Evolutionary conservation across 257 asterid species (phyloP), one percentile per base, ranked within the genome.

Genomic region (Lantana camara): DNA sequence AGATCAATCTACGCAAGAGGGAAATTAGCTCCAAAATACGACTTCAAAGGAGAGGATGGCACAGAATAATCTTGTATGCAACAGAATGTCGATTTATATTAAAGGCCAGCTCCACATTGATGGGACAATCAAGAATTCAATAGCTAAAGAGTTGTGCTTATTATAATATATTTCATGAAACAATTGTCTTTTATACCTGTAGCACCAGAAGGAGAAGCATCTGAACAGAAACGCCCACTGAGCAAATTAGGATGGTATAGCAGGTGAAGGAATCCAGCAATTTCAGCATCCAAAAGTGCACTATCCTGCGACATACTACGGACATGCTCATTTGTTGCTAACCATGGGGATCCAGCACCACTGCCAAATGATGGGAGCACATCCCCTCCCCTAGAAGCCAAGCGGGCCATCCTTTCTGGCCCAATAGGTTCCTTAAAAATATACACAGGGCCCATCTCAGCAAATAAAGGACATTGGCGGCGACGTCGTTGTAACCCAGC

Each of bases 401-500:
- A 82, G 46, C 88, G 85, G 49, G 86, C 77, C 92, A 91, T 89
- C 77, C 80, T 84, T 70, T 91, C 95, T 61, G 95, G 90, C 62
- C 98, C 98, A 82, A 89, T 86, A 12, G 95, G 83, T 74, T 91
- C 96, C 81, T 79, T 91, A 66, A 91, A 91, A 47, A 91, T 91
- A 72, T 91, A 91, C 22, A 91, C 80, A 35, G 98, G 98, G 13
- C 98, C 98, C 98, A 91, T 86, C 80, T 91, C 98, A 68, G 96
- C 95, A 89, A 91, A 91, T 85, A 91, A 71, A 68, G 98, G 98
- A 77, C 98, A 91, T 67, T 91, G 99, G 65, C 99, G 96, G 52
- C 99, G 95, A 27, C 97, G 97, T 12, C 99, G 95, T 71, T 90
- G 99, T 77, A 90, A 75, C 52, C 99, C 97, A 78, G 99, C 99